Percentiles rank a stretch among this genome's conserved stretches.
phyloP scores from a whole-genome alignment of 805 yeast genomes.

The Millerozyma miso region DNA sequence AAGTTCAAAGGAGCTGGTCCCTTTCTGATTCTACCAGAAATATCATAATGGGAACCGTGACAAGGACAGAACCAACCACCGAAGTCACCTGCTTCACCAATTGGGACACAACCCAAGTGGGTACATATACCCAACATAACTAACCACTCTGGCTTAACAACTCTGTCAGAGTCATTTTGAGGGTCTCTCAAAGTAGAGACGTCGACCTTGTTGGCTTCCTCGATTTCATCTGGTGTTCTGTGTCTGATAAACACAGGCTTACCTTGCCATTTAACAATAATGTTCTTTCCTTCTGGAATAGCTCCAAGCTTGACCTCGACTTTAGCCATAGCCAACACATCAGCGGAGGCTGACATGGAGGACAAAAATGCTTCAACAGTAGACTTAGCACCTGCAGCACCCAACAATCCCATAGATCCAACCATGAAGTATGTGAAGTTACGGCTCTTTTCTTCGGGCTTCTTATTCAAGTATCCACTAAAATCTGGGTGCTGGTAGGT shows the following conservation, averaged over 20 bases:
- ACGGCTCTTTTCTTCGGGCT: constrained; percentile 64
- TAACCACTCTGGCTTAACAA: constrained; percentile 95
- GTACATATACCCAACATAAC: constrained; percentile 99
- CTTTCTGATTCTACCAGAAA: constrained; percentile 99
- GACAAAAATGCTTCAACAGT: constrained; percentile 90
- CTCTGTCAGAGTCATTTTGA: constrained; percentile 89
- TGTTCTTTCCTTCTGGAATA: constrained; percentile 97
- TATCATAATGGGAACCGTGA: constrained; percentile 99
- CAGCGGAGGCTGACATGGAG: constrained; percentile 97
- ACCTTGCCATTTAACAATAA: constrained; percentile 99
- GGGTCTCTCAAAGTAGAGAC: constrained; percentile 85
- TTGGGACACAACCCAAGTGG: constrained; percentile 99
- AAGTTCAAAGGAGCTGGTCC: constrained; percentile 99
- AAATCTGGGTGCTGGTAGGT: constrained; percentile 91
- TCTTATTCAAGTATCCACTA: constrained; percentile 72
- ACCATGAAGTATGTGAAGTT: constrained; percentile 95
- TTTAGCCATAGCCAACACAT: constrained; percentile 98
- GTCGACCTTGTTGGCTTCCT: constrained; percentile 87
- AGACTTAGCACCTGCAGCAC: constrained; percentile 93
- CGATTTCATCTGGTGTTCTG: constrained; percentile 90
- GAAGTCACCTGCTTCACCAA: constrained; percentile 98
- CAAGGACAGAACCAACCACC: constrained; percentile 99
- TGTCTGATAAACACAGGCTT: constrained; percentile 99
- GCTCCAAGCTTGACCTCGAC: constrained; percentile 93
- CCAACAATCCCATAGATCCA: constrained; percentile 86